Evolutionary conservation across 352 stramenopile genomes (phyloP).

Genomic region (Phytopythium boreale): DNA sequence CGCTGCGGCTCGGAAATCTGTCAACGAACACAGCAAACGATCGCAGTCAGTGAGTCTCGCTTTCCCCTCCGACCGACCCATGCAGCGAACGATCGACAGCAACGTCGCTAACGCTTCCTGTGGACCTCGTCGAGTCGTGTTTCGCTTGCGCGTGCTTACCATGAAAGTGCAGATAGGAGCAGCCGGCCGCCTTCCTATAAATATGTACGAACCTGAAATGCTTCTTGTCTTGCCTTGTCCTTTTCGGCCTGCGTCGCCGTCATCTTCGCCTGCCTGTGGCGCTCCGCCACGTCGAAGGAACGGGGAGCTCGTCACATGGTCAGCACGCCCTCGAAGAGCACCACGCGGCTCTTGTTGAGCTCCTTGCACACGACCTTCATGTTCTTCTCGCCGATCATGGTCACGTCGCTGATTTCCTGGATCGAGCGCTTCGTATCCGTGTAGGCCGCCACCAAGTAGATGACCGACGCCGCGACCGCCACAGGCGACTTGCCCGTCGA

Average conservation of each 20-base stretch:
- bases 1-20: not conserved
- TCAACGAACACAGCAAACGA: not conserved
- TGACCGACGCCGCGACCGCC: slow-evolving; percentile 69
- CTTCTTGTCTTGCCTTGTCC: slow-evolving; percentile 11
- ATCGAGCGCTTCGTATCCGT: slow-evolving; percentile 78
- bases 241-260: slow-evolving; percentile 19
- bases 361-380: slow-evolving; percentile 86
- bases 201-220: slow-evolving; percentile 55
- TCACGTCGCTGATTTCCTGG: slow-evolving; percentile 79
- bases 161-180: slow-evolving; percentile 40
- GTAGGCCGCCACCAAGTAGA: slow-evolving; percentile 82
- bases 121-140: not conserved
- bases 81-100: not conserved
- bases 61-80: not conserved
- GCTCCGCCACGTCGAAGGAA: not conserved
- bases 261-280: slow-evolving; percentile 9
- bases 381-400: slow-evolving; percentile 80
- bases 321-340: slow-evolving; percentile 74
- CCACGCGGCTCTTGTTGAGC: slow-evolving; percentile 78
- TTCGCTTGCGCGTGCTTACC: slow-evolving; percentile 18
- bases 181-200: slow-evolving; percentile 28
- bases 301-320: slow-evolving; percentile 15
- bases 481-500: slow-evolving; percentile 70
- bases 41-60: not conserved
- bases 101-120: not conserved